Base-by-base conservation (phyloP, 768 basidiomycete genomes). In the Punctularia strigosozonata region DNA sequence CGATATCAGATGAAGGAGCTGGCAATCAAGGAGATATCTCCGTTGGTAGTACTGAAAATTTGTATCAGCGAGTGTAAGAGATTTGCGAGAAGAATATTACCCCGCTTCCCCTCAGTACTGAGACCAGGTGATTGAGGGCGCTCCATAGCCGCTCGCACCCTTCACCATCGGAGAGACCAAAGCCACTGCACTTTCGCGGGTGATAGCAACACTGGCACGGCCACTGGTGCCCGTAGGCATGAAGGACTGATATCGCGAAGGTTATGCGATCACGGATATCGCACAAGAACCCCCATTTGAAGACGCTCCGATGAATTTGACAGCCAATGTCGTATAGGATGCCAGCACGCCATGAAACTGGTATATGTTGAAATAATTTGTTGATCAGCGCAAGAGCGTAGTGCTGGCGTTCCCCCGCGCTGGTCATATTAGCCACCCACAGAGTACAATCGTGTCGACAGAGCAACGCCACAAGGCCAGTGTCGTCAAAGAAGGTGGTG, bases 351-450 rank as follows among this genome's bases (percentile, higher is more conserved):
- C 55, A 50, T 0, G 44, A 1, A 0, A 40, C n/a, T 0, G 65
- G 68, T 1, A 68, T 36, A 0, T 54, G 36, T 0, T 38, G 38
- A 31, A 52, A 56, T 1, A 65, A 41, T 19, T 56, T 43, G 19
- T 57, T 39, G 5, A 68, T 43, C 0, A 65, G 47, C 0, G 61
- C 48, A 4, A 67, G 45, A 17, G 54, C 50, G 43, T 59, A 66
- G 17, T 63, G 55, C 36, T 66, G 60, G 41, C 63, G 46, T 39
- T 66, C 57, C 4, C 64, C 59, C 8, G 61, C 52, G 1, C 60
- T 50, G 40, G 61, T 55, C 14, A 69, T 63, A 36, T 70, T 65
- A n/a, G 58, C 57, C 2, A 64, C 40, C 19, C 60, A 59, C 0
- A 66, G 37, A 0, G 58, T 55, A 6, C 62, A 56, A 30, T 64